Conservation (phyloP, 2,329 filamentous ascomycete genomes). For the Colletotrichum echinochloae region DNA sequence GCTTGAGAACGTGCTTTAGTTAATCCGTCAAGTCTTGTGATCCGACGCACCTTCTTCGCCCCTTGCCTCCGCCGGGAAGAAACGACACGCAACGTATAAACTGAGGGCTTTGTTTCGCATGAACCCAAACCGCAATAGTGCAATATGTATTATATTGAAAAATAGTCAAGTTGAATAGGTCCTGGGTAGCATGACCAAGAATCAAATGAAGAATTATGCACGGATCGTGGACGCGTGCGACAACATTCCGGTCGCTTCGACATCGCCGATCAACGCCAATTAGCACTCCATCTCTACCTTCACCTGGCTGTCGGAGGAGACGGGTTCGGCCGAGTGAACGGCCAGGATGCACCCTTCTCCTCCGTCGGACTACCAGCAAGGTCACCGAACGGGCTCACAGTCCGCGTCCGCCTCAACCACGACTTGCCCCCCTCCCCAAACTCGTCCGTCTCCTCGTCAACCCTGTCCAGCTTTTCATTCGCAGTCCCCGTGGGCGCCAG, state of each 20-base stretch:
- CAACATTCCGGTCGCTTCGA: background rate
- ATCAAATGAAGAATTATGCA: background rate
- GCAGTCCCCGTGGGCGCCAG: background rate
- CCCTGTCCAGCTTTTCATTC: slow-evolving; percentile 24
- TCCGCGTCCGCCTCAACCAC: slow-evolving; percentile 49
- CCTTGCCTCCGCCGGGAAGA: background rate
- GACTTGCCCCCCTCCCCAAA: slow-evolving; percentile 41
- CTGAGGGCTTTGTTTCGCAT: background rate
- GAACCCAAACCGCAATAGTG: background rate
- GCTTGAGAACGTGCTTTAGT: slow-evolving; percentile 21
- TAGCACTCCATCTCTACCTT: background rate
- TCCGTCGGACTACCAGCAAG: slow-evolving; percentile 41
- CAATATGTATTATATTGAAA: background rate
- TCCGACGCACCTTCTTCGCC: background rate
- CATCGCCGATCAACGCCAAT: background rate
- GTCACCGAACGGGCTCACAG: slow-evolving; percentile 51
- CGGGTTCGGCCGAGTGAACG: slow-evolving; percentile 25
- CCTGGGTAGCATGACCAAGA: background rate
- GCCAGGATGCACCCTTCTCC: slow-evolving; percentile 30
- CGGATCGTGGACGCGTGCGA: background rate
- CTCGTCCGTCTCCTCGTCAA: slow-evolving; percentile 37
- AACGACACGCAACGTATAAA: background rate
- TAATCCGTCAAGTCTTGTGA: slow-evolving; percentile 2
- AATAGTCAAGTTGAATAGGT: background rate
- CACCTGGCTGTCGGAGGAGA: background rate